A percentile compares a stretch with the other conserved stretches of the same genome.
phyloP scores from a whole-genome alignment of 1,139 yeast genomes.

The Magnusiomyces sp. region DNA sequence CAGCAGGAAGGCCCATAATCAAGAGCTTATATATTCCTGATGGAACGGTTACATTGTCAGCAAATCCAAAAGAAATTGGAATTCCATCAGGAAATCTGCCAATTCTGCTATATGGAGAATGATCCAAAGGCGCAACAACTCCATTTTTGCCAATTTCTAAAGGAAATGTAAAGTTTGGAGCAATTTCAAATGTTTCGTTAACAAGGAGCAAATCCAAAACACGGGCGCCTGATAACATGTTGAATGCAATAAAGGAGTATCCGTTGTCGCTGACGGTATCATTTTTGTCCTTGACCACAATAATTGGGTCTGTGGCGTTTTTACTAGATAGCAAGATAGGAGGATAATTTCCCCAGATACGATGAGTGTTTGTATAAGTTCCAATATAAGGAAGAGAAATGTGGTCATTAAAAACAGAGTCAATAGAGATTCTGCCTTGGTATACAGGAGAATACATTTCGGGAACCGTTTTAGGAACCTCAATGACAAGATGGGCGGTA shows the following conservation, averaged over 20 bases:
- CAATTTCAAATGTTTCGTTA: background rate
- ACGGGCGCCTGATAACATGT: background rate
- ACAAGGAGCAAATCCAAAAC: conserved; percentile 1
- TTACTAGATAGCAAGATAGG: background rate
- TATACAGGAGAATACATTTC: background rate
- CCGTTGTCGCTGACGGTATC: background rate
- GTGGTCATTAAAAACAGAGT: conserved; percentile 16
- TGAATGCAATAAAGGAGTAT: background rate
- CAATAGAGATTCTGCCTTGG: conserved; percentile 5
- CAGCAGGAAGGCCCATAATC: conserved; percentile 1
- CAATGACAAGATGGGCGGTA: background rate
- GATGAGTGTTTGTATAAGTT: background rate
- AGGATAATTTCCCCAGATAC: background rate
- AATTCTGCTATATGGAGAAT: background rate
- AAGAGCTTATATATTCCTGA: background rate
- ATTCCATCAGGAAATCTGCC: background rate
- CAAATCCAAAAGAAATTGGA: background rate
- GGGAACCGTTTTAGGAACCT: background rate
- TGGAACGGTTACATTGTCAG: background rate
- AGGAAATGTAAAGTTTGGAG: background rate
- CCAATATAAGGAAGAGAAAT: conserved; percentile 21
- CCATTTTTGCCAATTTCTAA: background rate
- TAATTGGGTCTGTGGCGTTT: background rate
- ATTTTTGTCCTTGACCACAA: background rate
- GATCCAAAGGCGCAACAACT: background rate